Percentiles rank a stretch among this genome's conserved stretches.
Conservation (phyloP, 2,329 filamentous ascomycete species). For the Cladosporium sphaerospermum region DNA sequence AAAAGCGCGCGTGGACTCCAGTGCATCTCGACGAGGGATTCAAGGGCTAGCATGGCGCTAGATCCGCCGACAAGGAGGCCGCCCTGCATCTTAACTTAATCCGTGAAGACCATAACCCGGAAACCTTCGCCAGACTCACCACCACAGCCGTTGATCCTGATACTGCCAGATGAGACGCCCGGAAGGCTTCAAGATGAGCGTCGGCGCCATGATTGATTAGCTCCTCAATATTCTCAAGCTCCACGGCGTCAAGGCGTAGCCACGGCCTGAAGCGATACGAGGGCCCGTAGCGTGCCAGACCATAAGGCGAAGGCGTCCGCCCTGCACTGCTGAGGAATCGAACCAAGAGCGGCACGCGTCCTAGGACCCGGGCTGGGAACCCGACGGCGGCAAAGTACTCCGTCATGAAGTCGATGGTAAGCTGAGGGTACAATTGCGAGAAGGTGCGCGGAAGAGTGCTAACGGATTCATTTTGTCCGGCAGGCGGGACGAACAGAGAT, state of each 20-base stretch:
- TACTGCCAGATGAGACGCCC: constrained; percentile 8
- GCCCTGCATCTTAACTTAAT: neutral
- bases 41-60: constrained; percentile 4
- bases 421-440: too few species aligned
- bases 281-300: constrained; percentile 8
- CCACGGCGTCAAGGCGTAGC: constrained; percentile 13
- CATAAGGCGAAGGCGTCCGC: constrained; percentile 5
- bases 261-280: constrained; percentile 5
- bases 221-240: constrained; percentile 14
- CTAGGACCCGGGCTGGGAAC: constrained; percentile 11
- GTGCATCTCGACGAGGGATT: constrained; percentile 13
- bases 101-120: neutral
- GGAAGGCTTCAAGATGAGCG: constrained; percentile 5
- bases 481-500: too few species aligned
- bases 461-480: too few species aligned
- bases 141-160: constrained; percentile 12
- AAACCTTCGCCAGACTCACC: neutral
- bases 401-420: neutral
- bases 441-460: too few species aligned
- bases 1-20: constrained; percentile 14
- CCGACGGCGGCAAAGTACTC: constrained; percentile 12
- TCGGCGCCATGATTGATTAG: constrained; percentile 13
- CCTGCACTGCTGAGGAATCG: constrained; percentile 3
- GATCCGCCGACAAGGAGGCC: constrained; percentile 1
- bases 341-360: constrained; percentile 10